Evolutionary conservation across 805 yeast genomes (phyloP).

Genomic region (Scheffersomyces ergatensis): DNA sequence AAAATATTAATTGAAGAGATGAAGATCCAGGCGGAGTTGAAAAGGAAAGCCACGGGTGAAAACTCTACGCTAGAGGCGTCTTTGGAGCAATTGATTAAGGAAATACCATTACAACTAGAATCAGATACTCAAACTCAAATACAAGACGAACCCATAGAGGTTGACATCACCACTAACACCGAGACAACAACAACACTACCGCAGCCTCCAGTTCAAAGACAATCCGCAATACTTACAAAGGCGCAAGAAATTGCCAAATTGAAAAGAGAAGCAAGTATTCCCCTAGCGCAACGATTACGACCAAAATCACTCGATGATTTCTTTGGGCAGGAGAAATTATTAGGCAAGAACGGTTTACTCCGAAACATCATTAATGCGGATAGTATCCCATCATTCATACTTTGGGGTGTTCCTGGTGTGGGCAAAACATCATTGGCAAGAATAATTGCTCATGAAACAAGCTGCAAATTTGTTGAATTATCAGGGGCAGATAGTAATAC

Average conservation of each 20-base stretch:
- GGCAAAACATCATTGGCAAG: conserved; percentile 44
- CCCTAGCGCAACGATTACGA: conserved; percentile 40
- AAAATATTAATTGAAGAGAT: conserved; percentile 33
- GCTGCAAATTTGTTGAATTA: conserved; percentile 34
- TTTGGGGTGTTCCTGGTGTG: conserved; percentile 47
- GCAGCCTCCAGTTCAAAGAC: neutral
- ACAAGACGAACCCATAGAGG: neutral
- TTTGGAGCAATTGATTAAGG: conserved; percentile 3
- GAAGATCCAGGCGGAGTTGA: conserved; percentile 15
- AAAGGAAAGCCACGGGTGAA: conserved; percentile 10
- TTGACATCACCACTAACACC: neutral
- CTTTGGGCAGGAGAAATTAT: conserved; percentile 40
- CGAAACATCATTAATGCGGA: conserved; percentile 32
- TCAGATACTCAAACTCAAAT: neutral
- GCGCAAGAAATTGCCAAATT: conserved; percentile 10
- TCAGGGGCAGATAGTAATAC: conserved; percentile 40
- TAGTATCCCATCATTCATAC: conserved; percentile 37
- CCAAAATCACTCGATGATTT: conserved; percentile 38
- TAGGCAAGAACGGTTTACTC: conserved; percentile 34
- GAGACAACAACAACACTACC: neutral
- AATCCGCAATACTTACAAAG: conserved; percentile 4
- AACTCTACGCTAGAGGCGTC: neutral
- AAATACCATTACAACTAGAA: conserved; percentile 1
- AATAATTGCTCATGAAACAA: conserved; percentile 31
- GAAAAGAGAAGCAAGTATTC: conserved; percentile 20